phyloP scores from a whole-genome alignment of 805 yeast genomes.

The Wickerhamomyces mucosus region DNA sequence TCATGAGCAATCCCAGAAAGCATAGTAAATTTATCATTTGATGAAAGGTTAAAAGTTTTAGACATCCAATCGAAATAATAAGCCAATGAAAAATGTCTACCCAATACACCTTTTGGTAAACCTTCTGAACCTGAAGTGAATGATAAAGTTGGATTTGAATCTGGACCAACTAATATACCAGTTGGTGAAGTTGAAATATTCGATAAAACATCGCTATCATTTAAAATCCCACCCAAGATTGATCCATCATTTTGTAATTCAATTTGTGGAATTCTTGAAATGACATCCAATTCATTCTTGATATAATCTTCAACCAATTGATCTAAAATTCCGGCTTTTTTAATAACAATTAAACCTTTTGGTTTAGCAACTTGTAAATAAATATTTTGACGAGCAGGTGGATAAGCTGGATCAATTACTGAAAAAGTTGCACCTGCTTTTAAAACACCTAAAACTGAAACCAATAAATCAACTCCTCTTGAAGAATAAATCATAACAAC shows the following conservation, averaged over 20 bases:
- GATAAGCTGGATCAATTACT: slow-evolving; percentile 98
- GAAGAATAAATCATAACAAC: slow-evolving; percentile 97
- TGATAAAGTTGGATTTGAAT: slow-evolving; percentile 90
- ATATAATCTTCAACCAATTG: slow-evolving; percentile 74
- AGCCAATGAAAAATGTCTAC: slow-evolving; percentile 94
- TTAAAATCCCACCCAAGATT: slow-evolving; percentile 45
- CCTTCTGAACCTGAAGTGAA: slow-evolving; percentile 99
- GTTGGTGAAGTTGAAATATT: slow-evolving; percentile 49
- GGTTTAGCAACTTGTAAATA: slow-evolving; percentile 93
- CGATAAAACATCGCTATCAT: slow-evolving; percentile 39
- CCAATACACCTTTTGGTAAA: slow-evolving; percentile 95
- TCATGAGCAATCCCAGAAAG: slow-evolving; percentile 98
- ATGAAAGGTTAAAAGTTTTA: slow-evolving; percentile 64
- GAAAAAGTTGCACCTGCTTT: slow-evolving; percentile 99
- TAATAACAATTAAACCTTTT: slow-evolving; percentile 77
- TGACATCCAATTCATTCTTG: slow-evolving; percentile 57
- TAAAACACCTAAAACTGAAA: slow-evolving; percentile 94
- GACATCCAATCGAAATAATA: slow-evolving; percentile 99
- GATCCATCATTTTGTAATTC: slow-evolving; percentile 71
- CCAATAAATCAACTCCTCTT: slow-evolving; percentile 93
- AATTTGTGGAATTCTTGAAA: slow-evolving; percentile 67
- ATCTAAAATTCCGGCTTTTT: slow-evolving; percentile 81
- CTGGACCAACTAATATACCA: slow-evolving; percentile 94
- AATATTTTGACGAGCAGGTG: slow-evolving; percentile 94
- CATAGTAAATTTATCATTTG: slow-evolving; percentile 89